phyloP scores from a whole-genome alignment of 176 grass and related monocot species.

The Carex cristatella region DNA sequence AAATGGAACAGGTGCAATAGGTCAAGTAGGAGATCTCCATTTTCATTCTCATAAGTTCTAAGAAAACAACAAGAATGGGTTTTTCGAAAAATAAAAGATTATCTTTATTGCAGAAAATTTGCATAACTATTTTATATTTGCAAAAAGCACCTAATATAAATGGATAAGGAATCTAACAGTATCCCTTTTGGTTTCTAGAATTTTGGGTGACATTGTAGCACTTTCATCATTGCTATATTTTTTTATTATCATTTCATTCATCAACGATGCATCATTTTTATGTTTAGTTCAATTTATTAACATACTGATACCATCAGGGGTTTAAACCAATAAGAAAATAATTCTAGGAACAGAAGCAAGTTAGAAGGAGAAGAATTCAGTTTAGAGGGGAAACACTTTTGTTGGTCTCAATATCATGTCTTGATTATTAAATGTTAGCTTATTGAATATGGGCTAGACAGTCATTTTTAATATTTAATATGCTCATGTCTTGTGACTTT shows the following conservation, averaged over 20 bases:
- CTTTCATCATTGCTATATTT: not conserved
- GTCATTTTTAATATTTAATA: not conserved
- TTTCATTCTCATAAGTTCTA: not conserved
- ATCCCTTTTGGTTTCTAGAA: not conserved
- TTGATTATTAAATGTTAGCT: not conserved
- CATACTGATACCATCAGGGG: not conserved
- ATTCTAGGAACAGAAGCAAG: not conserved
- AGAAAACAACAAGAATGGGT: not conserved
- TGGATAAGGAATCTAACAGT: not conserved
- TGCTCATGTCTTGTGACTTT: not conserved
- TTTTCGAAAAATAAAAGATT: not conserved
- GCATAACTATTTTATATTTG: not conserved
- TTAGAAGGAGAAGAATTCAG: not conserved
- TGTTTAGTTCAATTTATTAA: not conserved
- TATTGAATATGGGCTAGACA: not conserved
- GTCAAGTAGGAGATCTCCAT: not conserved
- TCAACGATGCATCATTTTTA: not conserved
- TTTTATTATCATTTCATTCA: not conserved
- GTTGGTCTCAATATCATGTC: not conserved
- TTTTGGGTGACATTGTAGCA: not conserved
- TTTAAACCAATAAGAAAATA: not conserved
- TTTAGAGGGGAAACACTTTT: not conserved
- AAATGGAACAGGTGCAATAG: not conserved
- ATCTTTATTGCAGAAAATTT: not conserved
- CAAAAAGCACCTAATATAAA: not conserved